These are phyloP conservation scores for Oryza nivara DNA, from an alignment of 176 grass and related monocot species.

Conservation along the genomic window DNA sequence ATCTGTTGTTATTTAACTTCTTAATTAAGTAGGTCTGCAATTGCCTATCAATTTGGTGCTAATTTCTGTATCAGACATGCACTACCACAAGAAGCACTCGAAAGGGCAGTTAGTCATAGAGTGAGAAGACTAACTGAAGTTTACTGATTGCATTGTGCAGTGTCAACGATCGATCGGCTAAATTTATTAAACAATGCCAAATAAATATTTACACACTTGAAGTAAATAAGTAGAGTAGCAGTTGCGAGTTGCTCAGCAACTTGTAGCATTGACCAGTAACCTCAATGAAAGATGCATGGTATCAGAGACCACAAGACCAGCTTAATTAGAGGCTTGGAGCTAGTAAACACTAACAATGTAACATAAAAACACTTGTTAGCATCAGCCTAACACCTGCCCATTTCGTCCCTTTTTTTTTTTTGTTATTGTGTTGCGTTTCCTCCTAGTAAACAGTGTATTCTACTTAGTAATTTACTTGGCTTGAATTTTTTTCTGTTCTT, in stretches of 20 bases:
- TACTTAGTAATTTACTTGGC: background rate
- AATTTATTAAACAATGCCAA: background rate
- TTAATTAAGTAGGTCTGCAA: no score
- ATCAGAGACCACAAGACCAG: background rate
- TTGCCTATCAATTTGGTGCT: no score
- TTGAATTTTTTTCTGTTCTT: no score
- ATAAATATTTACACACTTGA: background rate
- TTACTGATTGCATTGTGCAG: no score
- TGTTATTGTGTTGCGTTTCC: background rate
- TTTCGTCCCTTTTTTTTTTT: background rate
- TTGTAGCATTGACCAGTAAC: background rate
- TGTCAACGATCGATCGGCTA: no score
- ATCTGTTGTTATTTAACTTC: no score
- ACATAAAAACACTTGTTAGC: background rate
- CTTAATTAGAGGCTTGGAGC: background rate
- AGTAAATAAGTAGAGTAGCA: background rate
- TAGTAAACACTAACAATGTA: background rate
- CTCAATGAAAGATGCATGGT: no score
- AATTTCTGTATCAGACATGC: no score
- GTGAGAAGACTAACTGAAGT: no score
- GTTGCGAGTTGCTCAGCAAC: background rate
- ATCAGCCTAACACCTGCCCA: background rate
- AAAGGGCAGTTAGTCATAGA: no score
- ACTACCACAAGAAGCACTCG: no score
- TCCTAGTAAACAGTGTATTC: background rate